These are phyloP conservation scores for Trifolium pratense DNA, from an alignment of 306 rosid genomes.

Conservation along the genomic window DNA sequence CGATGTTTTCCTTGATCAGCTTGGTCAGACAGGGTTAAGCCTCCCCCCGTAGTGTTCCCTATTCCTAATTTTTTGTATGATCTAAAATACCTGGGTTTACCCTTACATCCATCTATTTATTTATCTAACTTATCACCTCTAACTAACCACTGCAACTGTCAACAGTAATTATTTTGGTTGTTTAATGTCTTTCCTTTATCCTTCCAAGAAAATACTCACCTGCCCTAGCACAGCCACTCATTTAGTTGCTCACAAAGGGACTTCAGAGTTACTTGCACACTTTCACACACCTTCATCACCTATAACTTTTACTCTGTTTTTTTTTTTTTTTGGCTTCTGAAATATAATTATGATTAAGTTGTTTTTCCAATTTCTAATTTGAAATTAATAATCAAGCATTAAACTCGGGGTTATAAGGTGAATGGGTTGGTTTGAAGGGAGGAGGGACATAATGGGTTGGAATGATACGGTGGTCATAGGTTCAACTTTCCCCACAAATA, in stretches of 20 bases:
- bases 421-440: conserved; percentile 1
- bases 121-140: not conserved
- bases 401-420: conserved; percentile 5
- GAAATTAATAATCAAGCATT: not conserved
- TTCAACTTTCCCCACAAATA: not conserved
- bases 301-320: conserved; percentile 12
- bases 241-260: not conserved
- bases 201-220: not conserved
- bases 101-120: not conserved
- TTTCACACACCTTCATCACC: not conserved
- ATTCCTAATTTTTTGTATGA: conserved; percentile 8
- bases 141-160: not conserved
- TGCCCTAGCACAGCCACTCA: not conserved
- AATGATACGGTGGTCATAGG: not conserved
- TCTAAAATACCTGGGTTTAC: conserved; percentile 16
- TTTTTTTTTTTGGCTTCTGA: not conserved
- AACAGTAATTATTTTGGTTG: not conserved
- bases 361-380: not conserved
- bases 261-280: not conserved
- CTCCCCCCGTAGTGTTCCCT: not conserved
- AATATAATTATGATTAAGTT: not conserved
- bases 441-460: not conserved
- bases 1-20: not conserved
- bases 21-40: not conserved
- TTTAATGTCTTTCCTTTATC: not conserved